Evolutionary conservation across 2,329 filamentous ascomycete species (phyloP).

Genomic region (Hypoxylon sp.): DNA sequence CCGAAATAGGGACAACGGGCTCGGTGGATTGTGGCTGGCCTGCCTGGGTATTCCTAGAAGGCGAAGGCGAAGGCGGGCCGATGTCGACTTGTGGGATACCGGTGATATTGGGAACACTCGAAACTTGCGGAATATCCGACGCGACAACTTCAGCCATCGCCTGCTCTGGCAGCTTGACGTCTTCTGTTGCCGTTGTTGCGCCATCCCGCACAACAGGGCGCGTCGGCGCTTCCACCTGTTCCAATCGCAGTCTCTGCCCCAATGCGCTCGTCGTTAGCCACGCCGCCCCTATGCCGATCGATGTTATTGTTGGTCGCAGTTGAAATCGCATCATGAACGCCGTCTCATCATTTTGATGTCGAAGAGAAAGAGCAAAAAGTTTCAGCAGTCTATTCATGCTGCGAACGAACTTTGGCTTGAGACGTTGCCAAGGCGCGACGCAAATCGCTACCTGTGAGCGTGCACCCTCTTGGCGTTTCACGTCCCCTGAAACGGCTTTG

Average conservation of each 20-base stretch:
- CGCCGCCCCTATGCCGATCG: slow-evolving; percentile 10
- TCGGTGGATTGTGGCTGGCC: slow-evolving; percentile 39
- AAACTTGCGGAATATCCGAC: slow-evolving; percentile 35
- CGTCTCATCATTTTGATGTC: slow-evolving; percentile 2
- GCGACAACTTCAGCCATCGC: slow-evolving; percentile 30
- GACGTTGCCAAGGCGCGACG: slow-evolving; percentile 35
- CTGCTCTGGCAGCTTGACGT: slow-evolving; percentile 28
- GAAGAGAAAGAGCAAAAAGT: slow-evolving; percentile 4
- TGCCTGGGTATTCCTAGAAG: slow-evolving; percentile 52
- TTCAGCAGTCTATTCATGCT: slow-evolving; percentile 20
- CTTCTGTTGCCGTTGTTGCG: slow-evolving; percentile 20
- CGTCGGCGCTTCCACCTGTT: slow-evolving; percentile 25
- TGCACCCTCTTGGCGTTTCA: slow-evolving; percentile 43
- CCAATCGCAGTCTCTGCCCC: slow-evolving; percentile 31
- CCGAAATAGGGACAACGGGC: slow-evolving; percentile 55
- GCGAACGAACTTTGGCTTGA: slow-evolving; percentile 25
- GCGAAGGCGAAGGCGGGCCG: no score
- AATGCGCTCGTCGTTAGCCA: slow-evolving; percentile 10
- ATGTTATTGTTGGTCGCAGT: slow-evolving; percentile 9
- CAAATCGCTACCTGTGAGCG: slow-evolving; percentile 13
- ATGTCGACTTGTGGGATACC: slow-evolving; percentile 47
- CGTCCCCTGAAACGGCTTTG: slow-evolving; percentile 6
- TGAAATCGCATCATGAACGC: slow-evolving; percentile 2
- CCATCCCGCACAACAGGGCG: slow-evolving; percentile 28
- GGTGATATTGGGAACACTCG: slow-evolving; percentile 21